Evolutionary conservation across 1,284 basidiomycete species (phyloP).

Genomic region (Leccinum huronense): DNA sequence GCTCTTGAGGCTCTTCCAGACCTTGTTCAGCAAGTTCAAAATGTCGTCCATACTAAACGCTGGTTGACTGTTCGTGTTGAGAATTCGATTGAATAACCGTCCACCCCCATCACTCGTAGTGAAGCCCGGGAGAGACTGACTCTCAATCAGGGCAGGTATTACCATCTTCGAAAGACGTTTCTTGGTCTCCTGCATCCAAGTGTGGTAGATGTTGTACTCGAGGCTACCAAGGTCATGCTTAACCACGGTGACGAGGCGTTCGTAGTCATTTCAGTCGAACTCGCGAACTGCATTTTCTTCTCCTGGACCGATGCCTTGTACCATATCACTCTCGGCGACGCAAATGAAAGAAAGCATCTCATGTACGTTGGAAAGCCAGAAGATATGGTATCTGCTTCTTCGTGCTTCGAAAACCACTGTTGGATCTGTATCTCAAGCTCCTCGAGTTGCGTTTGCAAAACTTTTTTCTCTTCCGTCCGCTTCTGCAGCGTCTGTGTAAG

Average conservation of each 20-base stretch:
- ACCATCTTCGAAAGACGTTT: constrained; percentile 98
- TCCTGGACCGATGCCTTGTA: constrained; percentile 93
- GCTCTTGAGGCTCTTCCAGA: constrained; percentile 98
- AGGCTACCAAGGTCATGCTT: constrained; percentile 98
- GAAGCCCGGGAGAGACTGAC: constrained; percentile 96
- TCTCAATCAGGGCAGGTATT: constrained; percentile 96
- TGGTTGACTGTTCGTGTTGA: constrained; percentile 82
- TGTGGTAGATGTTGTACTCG: constrained; percentile 99
- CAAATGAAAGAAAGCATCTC: constrained; percentile 99
- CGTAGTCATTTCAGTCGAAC: constrained; percentile 88
- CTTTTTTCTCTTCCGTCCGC: constrained; percentile 38
- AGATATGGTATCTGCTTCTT: constrained; percentile 48
- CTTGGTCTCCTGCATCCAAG: constrained; percentile 99
- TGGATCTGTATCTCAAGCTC: no score
- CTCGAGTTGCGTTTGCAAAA: no score
- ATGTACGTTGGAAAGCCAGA: constrained; percentile 99
- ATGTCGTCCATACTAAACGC: constrained; percentile 99
- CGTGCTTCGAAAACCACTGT: no score
- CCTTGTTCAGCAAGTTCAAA: constrained; percentile 94
- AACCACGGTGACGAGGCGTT: constrained; percentile 93
- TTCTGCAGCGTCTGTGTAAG: constrained; percentile 95
- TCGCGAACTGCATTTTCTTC: constrained; percentile 88
- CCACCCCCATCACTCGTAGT: constrained; percentile 95
- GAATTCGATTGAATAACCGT: constrained; percentile 89
- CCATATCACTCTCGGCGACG: constrained; percentile 90